A percentile compares a stretch with the other conserved stretches of the same genome.
These are phyloP conservation scores for Periconia digitata DNA, from an alignment of 2,329 filamentous ascomycete species.

Conservation along the genomic window DNA sequence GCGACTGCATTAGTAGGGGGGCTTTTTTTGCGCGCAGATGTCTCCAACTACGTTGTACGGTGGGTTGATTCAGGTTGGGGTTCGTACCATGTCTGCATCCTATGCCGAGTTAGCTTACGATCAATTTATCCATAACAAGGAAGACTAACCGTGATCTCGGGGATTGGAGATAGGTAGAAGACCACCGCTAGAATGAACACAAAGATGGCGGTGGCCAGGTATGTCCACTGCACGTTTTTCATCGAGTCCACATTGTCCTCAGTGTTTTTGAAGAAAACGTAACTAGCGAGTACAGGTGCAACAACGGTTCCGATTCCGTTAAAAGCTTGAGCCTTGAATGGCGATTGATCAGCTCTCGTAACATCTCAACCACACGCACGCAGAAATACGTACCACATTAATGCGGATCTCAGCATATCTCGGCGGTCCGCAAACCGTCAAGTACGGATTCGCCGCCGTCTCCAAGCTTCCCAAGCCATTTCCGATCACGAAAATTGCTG, in stretches of 20 bases:
- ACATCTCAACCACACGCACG: no score
- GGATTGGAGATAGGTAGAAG: constrained; percentile 59
- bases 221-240: constrained; percentile 65
- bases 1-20: not conserved
- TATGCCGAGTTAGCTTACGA: constrained; percentile 1
- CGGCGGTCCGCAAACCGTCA: constrained; percentile 59
- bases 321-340: constrained; percentile 54
- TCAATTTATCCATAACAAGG: not conserved
- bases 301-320: constrained; percentile 49
- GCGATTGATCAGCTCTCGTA: no score
- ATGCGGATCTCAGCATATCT: constrained; percentile 61
- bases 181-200: constrained; percentile 59
- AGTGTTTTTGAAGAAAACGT: constrained; percentile 62
- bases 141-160: constrained; percentile 53
- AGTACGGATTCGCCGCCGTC: constrained; percentile 59
- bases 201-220: constrained; percentile 64
- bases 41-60: no score
- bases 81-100: constrained; percentile 53
- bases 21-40: no score
- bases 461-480: constrained; percentile 58
- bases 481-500: constrained; percentile 58
- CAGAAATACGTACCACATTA: constrained; percentile 46
- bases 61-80: not conserved
- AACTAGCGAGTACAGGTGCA: constrained; percentile 60
- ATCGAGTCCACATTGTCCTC: constrained; percentile 52